Conservation (phyloP, 1,284 basidiomycete species). For the Malassezia obtusa region DNA sequence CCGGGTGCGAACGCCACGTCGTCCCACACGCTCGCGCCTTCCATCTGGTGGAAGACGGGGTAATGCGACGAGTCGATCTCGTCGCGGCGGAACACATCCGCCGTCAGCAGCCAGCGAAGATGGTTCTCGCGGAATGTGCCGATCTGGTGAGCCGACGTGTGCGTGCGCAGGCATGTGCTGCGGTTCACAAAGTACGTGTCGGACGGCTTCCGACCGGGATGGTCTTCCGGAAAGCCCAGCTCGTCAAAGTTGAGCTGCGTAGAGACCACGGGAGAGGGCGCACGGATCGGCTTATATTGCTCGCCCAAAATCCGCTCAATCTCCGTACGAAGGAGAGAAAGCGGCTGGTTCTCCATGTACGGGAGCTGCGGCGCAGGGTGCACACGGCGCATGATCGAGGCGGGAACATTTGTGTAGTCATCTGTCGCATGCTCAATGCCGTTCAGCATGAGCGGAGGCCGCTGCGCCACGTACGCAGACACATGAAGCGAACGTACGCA, state of each 20-base stretch:
- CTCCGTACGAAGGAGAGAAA: conserved; percentile 70
- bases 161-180: conserved; percentile 82
- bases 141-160: conserved; percentile 95
- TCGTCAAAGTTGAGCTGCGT: conserved; percentile 93
- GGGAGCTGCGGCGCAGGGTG: conserved; percentile 60
- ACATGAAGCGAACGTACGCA: background rate
- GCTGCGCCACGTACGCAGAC: background rate
- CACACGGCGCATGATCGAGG: conserved; percentile 68
- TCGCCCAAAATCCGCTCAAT: conserved; percentile 71
- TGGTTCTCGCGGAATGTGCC: conserved; percentile 71
- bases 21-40: conserved; percentile 73
- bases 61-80: conserved; percentile 96
- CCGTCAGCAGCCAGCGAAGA: conserved; percentile 78
- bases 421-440: conserved; percentile 58
- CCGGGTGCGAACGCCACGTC: conserved; percentile 50
- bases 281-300: conserved; percentile 50
- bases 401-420: conserved; percentile 71
- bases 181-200: conserved; percentile 96
- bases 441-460: background rate
- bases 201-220: conserved; percentile 77
- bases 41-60: conserved; percentile 97
- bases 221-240: conserved; percentile 82
- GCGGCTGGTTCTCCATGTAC: conserved; percentile 67
- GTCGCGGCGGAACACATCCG: conserved; percentile 97
- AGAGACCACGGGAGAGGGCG: conserved; percentile 76